Base-by-base conservation (phyloP, 1,139 yeast species). In the Yamadazyma friedrichii region DNA sequence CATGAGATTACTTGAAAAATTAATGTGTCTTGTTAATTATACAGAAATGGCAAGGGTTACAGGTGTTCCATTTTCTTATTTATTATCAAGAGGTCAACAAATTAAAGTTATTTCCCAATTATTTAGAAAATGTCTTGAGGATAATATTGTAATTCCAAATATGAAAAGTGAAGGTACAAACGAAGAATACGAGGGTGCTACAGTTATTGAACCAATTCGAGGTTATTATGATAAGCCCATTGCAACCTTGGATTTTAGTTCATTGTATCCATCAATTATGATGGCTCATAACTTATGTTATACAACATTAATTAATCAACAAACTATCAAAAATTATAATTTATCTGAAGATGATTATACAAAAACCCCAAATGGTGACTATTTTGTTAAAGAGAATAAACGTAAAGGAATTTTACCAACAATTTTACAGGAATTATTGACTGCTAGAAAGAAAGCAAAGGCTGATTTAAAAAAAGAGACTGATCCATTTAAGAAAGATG, bases 21-120 rank as follows among this genome's bases (percentile, higher is more conserved):
- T 94, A 40, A 94, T 94, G 98, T 91, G 97, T 55, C 71, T 94
- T 48, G 96, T 94, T 45, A 94, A 94, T 55, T 93, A 94, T 62
- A 91, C 98, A 0, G 99, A 94, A 66, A 94, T 94, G 98, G 97
- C 98, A 1, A 85, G 99, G 69, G 99, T 94, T 31, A 93, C 98
- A 0, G 99, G 99, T 48, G 98, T 94, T 4, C 98, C 99, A 0
- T 89, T 94, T 56, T 86, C 96, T 0, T 93, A 84, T 57, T 73
- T 94, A 42, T 66, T 94, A 38, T 64, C 95, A 11, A 77, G 99
- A 57, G 99, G 99, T 31, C 99, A 94, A 67, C 98, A 94, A 63
- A 91, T 94, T 59, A 94, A 94, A 62, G 98, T 94, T 53, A 82
- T 94, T 40, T 91, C 98, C 0, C 99, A 94, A 65, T 70, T 94